Percentiles rank a stretch among this genome's conserved stretches.
Conservation (phyloP, 345 rosid species). For the Euphorbia peplus region DNA sequence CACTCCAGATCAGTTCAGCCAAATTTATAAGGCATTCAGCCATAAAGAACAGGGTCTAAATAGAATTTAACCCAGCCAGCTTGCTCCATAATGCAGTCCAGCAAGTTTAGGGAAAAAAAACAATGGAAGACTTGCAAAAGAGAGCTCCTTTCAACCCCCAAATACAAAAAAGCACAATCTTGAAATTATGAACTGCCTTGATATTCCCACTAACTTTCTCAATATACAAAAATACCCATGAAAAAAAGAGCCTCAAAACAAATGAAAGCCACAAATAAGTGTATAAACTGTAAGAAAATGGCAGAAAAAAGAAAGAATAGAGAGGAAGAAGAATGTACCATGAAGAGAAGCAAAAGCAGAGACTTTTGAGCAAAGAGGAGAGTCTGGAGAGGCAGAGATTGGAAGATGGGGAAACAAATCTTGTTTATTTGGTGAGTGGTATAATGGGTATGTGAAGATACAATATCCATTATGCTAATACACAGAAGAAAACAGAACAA, state of each 20-base stretch:
- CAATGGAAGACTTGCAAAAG: neutral
- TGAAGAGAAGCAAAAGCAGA: neutral
- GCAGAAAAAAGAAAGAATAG: neutral
- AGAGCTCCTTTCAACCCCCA: neutral
- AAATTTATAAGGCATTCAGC: too few species aligned
- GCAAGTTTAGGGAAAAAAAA: neutral
- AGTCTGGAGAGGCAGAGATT: neutral
- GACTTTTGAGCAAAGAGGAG: slow-evolving; percentile 7
- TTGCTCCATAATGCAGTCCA: too few species aligned
- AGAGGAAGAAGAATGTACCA: slow-evolving; percentile 7
- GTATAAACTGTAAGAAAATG: neutral
- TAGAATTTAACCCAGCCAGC: too few species aligned
- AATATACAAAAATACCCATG: neutral
- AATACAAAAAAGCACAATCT: neutral
- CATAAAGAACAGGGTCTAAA: too few species aligned
- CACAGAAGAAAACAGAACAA: neutral
- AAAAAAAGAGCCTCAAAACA: neutral
- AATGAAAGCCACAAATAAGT: neutral
- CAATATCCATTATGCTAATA: neutral
- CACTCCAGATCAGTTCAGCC: too few species aligned
- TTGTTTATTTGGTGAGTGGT: neutral
- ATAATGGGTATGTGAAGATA: neutral
- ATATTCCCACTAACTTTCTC: neutral
- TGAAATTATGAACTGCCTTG: neutral
- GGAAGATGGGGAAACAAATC: neutral